These are phyloP conservation scores for Nematocida displodere DNA, from an alignment of 371 early-diverging fungal species.

Conservation along the genomic window DNA sequence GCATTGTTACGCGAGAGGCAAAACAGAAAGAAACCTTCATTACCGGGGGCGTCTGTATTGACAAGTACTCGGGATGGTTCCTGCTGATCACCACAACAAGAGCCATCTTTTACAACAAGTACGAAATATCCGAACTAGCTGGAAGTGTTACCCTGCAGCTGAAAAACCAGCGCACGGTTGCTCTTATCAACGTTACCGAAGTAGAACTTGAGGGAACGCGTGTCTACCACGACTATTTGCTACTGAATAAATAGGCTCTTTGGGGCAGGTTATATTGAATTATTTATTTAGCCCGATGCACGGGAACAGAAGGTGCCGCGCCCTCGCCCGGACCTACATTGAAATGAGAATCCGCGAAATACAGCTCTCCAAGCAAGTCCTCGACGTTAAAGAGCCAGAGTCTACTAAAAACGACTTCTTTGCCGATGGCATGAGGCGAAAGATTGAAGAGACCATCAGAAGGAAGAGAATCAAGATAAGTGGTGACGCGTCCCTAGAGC, in stretches of 20 bases:
- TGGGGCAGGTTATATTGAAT: too few species aligned
- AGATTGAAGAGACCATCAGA: not conserved
- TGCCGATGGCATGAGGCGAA: conserved; percentile 14
- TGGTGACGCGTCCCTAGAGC: not conserved
- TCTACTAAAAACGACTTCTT: not conserved
- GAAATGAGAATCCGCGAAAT: conserved; percentile 25
- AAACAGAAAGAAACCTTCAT: conserved; percentile 21
- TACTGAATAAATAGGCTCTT: too few species aligned
- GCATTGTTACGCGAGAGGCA: not conserved
- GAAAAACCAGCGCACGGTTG: not conserved
- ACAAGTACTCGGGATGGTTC: conserved; percentile 29
- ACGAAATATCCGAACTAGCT: conserved; percentile 1
- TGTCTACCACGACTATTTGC: not conserved
- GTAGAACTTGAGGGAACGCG: conserved; percentile 22
- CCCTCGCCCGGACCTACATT: too few species aligned
- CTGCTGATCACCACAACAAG: conserved; percentile 19
- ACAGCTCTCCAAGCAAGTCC: conserved; percentile 31
- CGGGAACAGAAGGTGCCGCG: too few species aligned
- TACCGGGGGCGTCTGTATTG: conserved; percentile 24
- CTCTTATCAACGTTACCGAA: not conserved
- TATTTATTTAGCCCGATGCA: too few species aligned
- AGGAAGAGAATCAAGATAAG: not conserved
- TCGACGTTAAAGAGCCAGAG: conserved; percentile 12
- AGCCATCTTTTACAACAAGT: conserved; percentile 42
- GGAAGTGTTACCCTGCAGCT: not conserved